Conservation (phyloP, 306 rosid species). For the Aeschynomene evenia region DNA sequence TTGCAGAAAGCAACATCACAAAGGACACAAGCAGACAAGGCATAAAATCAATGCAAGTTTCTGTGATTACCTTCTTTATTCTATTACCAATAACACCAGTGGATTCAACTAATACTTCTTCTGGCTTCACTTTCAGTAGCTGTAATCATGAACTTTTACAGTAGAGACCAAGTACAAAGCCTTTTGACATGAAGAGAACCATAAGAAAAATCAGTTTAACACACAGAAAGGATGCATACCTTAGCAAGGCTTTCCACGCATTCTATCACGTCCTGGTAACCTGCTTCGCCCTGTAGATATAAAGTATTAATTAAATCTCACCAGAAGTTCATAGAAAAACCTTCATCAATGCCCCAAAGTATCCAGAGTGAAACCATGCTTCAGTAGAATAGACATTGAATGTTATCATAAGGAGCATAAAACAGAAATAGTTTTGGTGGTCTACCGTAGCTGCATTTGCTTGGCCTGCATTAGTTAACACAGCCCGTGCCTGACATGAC, state of each 20-base stretch:
- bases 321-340: neutral
- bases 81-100: constrained; percentile 93
- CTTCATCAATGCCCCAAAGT: neutral
- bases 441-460: constrained; percentile 95
- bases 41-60: constrained; percentile 16
- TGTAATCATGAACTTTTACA: constrained; percentile 34
- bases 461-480: constrained; percentile 93
- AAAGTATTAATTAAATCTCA: neutral
- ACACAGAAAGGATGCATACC: constrained; percentile 42
- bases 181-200: constrained; percentile 3
- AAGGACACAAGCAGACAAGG: constrained; percentile 5
- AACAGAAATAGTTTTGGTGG: neutral
- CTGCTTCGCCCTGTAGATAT: constrained; percentile 78
- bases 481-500: constrained; percentile 83
- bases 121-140: constrained; percentile 70
- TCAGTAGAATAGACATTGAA: neutral
- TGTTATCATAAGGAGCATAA: constrained; percentile 3
- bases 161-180: constrained; percentile 5
- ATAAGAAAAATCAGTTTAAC: constrained; percentile 4
- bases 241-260: constrained; percentile 64
- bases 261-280: constrained; percentile 72
- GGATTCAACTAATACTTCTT: constrained; percentile 80
- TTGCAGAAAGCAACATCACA: constrained; percentile 12
- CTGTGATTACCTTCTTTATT: constrained; percentile 67
- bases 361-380: constrained; percentile 4